Percentiles rank a stretch among this genome's conserved stretches.
Conservation (phyloP, 192 early-diverging fungal genomes). For the Mortierella claussenii region DNA sequence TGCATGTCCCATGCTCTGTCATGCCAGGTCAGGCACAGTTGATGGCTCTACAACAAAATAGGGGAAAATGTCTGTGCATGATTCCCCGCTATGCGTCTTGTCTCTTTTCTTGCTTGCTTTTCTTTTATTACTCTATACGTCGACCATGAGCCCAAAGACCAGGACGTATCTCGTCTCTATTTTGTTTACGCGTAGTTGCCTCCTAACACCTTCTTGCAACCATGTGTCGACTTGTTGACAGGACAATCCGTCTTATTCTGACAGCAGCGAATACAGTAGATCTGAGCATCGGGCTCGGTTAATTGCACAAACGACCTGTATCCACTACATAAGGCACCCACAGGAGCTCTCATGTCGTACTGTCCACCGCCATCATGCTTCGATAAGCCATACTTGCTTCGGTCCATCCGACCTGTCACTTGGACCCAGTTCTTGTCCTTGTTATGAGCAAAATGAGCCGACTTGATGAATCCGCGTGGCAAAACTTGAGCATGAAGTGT, state of each 20-base stretch:
- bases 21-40: too few relatives aligned
- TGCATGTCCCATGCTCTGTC: too few relatives aligned
- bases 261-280: conserved; percentile 63
- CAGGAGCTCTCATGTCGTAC: conserved; percentile 57
- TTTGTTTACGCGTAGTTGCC: conserved; percentile 25
- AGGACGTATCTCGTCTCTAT: neutral
- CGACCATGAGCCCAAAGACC: neutral
- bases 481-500: conserved; percentile 48
- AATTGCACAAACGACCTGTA: conserved; percentile 56
- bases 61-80: too few relatives aligned
- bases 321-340: conserved; percentile 49
- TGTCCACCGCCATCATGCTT: conserved; percentile 62
- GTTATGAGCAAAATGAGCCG: conserved; percentile 48
- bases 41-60: too few relatives aligned
- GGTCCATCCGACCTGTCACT: conserved; percentile 61
- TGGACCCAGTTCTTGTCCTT: conserved; percentile 53
- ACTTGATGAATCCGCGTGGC: conserved; percentile 54
- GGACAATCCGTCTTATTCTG: conserved; percentile 35
- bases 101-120: too few relatives aligned
- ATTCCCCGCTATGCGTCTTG: too few relatives aligned
- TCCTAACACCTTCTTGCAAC: conserved; percentile 29
- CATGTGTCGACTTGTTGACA: conserved; percentile 29
- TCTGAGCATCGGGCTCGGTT: conserved; percentile 52
- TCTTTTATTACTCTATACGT: too few relatives aligned
- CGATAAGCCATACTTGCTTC: conserved; percentile 42